Evolutionary conservation across 345 rosid species (phyloP).

Genomic region (Syzygium grande): DNA sequence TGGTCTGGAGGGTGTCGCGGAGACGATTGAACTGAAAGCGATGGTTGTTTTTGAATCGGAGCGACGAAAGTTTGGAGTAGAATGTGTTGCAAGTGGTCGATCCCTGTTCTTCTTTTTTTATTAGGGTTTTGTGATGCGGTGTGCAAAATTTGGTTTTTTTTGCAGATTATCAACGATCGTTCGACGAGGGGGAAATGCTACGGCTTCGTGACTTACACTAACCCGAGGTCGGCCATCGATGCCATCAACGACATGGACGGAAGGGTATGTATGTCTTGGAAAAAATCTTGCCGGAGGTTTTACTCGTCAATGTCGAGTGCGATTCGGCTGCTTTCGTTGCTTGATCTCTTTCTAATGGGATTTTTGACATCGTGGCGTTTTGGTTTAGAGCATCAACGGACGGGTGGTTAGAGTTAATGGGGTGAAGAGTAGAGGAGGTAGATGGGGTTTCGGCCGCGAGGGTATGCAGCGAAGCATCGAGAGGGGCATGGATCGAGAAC

Average conservation of each 20-base stretch:
- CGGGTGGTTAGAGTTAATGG: conserved; percentile 74
- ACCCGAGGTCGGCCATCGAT: conserved; percentile 67
- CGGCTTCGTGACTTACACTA: conserved; percentile 75
- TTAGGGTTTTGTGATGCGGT: background rate
- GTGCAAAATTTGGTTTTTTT: background rate
- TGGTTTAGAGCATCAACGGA: conserved; percentile 58
- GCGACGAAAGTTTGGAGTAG: background rate
- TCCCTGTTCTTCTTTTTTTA: background rate
- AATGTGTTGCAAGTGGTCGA: background rate
- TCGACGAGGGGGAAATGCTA: conserved; percentile 72
- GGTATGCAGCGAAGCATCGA: conserved; percentile 21
- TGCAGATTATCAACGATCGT: conserved; percentile 70
- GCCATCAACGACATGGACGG: conserved; percentile 89
- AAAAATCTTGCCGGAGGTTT: background rate
- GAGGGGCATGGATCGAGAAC: conserved; percentile 22
- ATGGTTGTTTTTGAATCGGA: background rate
- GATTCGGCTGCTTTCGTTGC: background rate
- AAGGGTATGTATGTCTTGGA: conserved; percentile 36
- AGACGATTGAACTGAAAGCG: background rate
- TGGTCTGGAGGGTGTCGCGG: background rate
- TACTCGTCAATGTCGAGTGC: background rate
- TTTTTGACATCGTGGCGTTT: conserved; percentile 12
- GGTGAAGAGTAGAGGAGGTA: conserved; percentile 62
- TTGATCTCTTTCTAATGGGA: background rate
- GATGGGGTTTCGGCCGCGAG: conserved; percentile 34